Evolutionary conservation across 176 grass and related monocot species (phyloP), one percentile per base, ranked within the genome.

Genomic region (Aegilops bicornis): DNA sequence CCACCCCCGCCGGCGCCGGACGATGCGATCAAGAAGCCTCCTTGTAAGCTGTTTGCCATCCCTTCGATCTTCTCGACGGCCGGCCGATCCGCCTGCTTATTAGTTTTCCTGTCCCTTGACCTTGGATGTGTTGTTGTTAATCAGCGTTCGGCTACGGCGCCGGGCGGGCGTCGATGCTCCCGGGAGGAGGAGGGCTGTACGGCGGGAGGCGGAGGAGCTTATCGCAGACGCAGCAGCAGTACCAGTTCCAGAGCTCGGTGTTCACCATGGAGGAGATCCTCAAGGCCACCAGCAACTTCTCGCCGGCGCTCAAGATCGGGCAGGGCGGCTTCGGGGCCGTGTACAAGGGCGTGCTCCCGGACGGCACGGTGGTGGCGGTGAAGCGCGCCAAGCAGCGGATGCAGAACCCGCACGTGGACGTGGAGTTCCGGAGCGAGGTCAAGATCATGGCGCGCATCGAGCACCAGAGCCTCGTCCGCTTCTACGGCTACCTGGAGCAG

Each of bases 361-460:
- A 98, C 82, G 97, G 97, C 72, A 90, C 84, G 13, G 11, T 73
- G n/a, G 88, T 98, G 72, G 93, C 97, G 29, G 90, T 98, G 36
- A 98, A 98, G 87, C 97, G 97, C n/a, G 94, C 89, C 39, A 95
- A 91, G 80, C 84, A 83, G 84, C 83, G 78, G 72, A 78, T 83
- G 47, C 88, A 91, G 58, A 88, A 96, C 69, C 81, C 83, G 14
- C 91, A 92, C 79, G 85, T 98, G 47, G 82, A 48, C 68, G 90
- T 82, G 40, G 94, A 98, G 86, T 98, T 98, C 87, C 86, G 86
- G 19, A 98, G 92, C 85, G 97, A 98, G 87, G 87, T 98, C 8
- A 92, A 88, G 77, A 90, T 91, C 81, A 87, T 98, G 88, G 86
- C 81, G 27, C 84, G 89, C 64, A 84, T 98, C 65, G 90, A 95